Base-by-base conservation (phyloP, 768 basidiomycete species). In the Ramaria sp. region DNA sequence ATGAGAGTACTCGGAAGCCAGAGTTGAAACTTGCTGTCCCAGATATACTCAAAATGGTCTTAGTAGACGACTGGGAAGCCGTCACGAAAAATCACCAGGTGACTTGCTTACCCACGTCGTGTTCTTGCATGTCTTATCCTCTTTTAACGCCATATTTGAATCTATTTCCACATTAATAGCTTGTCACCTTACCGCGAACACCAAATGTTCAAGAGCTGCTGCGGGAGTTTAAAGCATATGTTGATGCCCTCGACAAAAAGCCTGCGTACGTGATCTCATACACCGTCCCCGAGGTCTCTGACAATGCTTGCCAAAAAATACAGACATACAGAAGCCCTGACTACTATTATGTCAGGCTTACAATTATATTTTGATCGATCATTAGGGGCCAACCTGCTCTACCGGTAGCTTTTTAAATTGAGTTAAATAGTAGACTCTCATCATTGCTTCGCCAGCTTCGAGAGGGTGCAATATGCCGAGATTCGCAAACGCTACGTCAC, bases 11-110 rank as follows among this genome's bases (percentile, higher is more conserved):
- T 65, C 83, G 82, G 68, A 83, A 87, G 62, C 86, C 90, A 0
- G 94, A 98, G 65, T 84, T 98, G 78, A 91, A 90, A 71, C 75
- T 99, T 51, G 80, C 75, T 58, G 84, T 96, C 4, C 96, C 95
- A 0, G 96, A 97, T 63, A 69, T 79, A n/a, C 77, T 98, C 60
- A 97, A 96, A 68, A 78, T 83, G 31, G 77, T 87, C 48, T 76
- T 99, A 38, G 93, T 98, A 1, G 93, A 98, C 65, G 96, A 98
- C 63, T 99, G 96, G 96, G 95, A 98, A 70, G 82, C 85, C 4
- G 84, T 98, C 39, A 98, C 96, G 53, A 97, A 96, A 74, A 89
- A 93, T 67, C 83, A 84, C 63, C 88, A 92, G 80, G 95, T 87
- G 58, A 27, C 64, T 60, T 24, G 22, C 19, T 50, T 13, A 22